phyloP scores from a whole-genome alignment of 148 eudicot genomes.

The Polygonum maritimum region DNA sequence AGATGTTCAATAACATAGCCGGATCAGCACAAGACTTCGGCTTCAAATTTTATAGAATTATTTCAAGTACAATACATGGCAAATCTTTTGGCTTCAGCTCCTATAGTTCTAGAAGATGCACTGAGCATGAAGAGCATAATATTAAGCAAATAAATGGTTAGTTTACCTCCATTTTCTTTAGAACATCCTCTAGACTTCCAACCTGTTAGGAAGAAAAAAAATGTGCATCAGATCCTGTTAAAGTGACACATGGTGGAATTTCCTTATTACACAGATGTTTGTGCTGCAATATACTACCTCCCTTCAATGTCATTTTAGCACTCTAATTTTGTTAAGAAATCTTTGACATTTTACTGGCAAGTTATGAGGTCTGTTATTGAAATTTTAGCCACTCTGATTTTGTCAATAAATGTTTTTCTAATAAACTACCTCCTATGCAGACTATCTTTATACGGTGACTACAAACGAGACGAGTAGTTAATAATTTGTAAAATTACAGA shows the following conservation, averaged over 20 bases:
- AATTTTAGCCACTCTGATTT: too few species aligned
- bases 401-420: too few species aligned
- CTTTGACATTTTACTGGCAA: too few species aligned
- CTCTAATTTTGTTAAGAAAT: too few species aligned
- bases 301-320: too few species aligned
- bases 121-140: neutral
- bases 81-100: neutral
- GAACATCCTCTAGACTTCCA: conserved; percentile 91
- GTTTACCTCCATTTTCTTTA: conserved; percentile 92
- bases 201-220: conserved; percentile 37
- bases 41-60: neutral
- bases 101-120: neutral
- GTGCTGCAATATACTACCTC: neutral
- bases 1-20: neutral
- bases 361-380: too few species aligned
- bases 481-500: neutral
- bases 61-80: neutral
- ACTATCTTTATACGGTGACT: too few species aligned
- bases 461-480: too few species aligned
- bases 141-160: neutral
- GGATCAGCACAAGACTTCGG: too few species aligned
- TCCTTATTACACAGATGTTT: neutral
- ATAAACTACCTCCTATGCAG: too few species aligned
- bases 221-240: neutral
- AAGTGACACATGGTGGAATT: neutral